phyloP scores from a whole-genome alignment of 1,139 yeast genomes.

The Casaregolazyma lundiana region DNA sequence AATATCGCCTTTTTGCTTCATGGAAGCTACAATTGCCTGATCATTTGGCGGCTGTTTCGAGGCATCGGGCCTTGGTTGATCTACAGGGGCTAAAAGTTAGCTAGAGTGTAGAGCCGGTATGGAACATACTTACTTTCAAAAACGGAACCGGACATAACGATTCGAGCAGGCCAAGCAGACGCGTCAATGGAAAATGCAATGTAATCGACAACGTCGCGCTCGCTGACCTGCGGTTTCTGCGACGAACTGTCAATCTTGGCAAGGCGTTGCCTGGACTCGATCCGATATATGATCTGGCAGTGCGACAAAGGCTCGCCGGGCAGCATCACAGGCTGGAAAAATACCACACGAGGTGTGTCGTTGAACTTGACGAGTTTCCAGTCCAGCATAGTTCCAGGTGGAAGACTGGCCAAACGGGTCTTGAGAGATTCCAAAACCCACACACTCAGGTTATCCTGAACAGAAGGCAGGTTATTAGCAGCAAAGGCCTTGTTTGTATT shows the following conservation, averaged over 20 bases:
- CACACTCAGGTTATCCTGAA: constrained; percentile 46
- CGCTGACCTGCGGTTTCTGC: constrained; percentile 41
- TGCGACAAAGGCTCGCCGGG: constrained; percentile 56
- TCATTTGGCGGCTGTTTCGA: constrained; percentile 24
- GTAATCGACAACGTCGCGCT: constrained; percentile 65
- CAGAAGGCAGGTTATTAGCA: constrained; percentile 39
- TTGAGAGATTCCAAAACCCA: constrained; percentile 60
- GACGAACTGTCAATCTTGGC: constrained; percentile 38
- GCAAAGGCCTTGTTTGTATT: constrained; percentile 69
- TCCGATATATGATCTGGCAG: constrained; percentile 72
- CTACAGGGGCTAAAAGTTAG: constrained; percentile 26
- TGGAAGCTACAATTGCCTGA: constrained; percentile 31
- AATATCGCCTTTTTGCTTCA: constrained; percentile 39
- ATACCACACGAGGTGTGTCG: constrained; percentile 64
- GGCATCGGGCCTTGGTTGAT: constrained; percentile 34
- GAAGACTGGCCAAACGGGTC: constrained; percentile 50
- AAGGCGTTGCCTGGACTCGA: constrained; percentile 68
- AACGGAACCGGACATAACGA: constrained; percentile 71
- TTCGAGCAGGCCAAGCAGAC: constrained; percentile 49
- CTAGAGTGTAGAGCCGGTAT: neutral
- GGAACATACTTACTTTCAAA: constrained; percentile 52
- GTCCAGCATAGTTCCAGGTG: constrained; percentile 53
- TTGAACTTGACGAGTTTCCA: constrained; percentile 78
- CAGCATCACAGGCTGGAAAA: constrained; percentile 64
- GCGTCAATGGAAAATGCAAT: constrained; percentile 76